Base-by-base conservation (phyloP, 345 rosid genomes). In the Microthlaspi erraticum region DNA sequence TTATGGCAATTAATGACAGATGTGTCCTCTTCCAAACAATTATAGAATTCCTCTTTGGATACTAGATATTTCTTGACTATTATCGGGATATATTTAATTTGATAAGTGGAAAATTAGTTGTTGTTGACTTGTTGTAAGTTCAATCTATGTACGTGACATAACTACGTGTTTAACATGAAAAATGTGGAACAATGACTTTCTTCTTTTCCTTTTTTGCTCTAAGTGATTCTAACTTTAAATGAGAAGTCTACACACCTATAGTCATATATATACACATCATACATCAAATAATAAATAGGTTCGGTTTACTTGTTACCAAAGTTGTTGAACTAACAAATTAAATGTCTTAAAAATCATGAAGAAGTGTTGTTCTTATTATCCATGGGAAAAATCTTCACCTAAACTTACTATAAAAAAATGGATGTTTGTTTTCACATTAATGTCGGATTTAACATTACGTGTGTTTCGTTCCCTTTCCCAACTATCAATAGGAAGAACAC, bases 291-390 rank as follows among this genome's bases (percentile, higher is more conserved):
- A 70, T 76, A 56, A 70, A 76, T 76, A 56, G 41, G 75, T 64
- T 76, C 70, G 79, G 75, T 39, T 76, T 64, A 76, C 61, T 70
- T 54, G 79, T 69, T 55, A 42, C 75, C 71, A 70, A 57, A 63
- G 79, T 76, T 76, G 79, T 76, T 76, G 75, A 76, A 70, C 79
- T 70, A 76, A 76, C 71, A 32, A 48, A 76, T 75, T 75, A 61
- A 75, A 75, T 75, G 74, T 45, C 29, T 53, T 49, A 10, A 32
- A 56, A 39, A 69, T 46, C 66, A 39, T 76, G 75, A 70, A 76
- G 56, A 54, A 42, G 67, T 50, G 55, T 60, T 23, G 17, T 67
- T 49, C 55, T 67, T 60, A 48, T 55, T 46, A 62, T 45, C 7
- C 63, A 62, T 69, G 38, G 63, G 33, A 38, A 32, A 76, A 54